Conservation (phyloP, 2,329 filamentous ascomycete species). For the Aspergillus brasiliensis region DNA sequence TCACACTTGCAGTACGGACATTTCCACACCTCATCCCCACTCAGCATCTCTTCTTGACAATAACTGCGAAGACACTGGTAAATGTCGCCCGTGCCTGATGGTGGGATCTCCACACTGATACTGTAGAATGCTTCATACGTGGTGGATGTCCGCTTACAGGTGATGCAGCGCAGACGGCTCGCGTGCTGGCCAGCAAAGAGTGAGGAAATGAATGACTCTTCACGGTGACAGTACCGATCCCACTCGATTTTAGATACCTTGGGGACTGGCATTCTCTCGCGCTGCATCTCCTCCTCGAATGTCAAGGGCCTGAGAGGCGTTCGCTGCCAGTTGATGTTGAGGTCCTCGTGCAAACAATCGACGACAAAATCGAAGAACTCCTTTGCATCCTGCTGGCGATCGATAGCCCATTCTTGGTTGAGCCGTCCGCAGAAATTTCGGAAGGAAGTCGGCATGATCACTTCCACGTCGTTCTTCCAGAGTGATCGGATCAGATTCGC, state of each 20-base stretch:
- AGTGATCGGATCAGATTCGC: constrained; percentile 63
- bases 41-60: constrained; percentile 67
- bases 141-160: constrained; percentile 64
- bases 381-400: constrained; percentile 83
- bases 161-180: constrained; percentile 62
- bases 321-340: constrained; percentile 68
- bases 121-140: constrained; percentile 72
- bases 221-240: constrained; percentile 68
- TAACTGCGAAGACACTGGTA: constrained; percentile 72
- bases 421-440: constrained; percentile 66
- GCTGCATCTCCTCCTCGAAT: constrained; percentile 60
- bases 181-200: constrained; percentile 76
- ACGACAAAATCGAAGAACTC: constrained; percentile 86
- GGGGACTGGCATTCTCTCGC: constrained; percentile 63
- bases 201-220: constrained; percentile 74
- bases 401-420: constrained; percentile 69
- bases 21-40: constrained; percentile 68
- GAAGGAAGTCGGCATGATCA: constrained; percentile 62
- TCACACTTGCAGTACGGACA: constrained; percentile 74
- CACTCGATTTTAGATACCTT: constrained; percentile 74
- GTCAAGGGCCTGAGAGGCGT: constrained; percentile 61
- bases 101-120: constrained; percentile 70
- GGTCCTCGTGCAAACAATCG: constrained; percentile 80
- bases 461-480: constrained; percentile 61
- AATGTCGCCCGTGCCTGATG: constrained; percentile 60